Percentiles rank a stretch among this genome's conserved stretches.
phyloP scores from a whole-genome alignment of 495 filamentous ascomycete species.

The Cryomyces minteri region DNA sequence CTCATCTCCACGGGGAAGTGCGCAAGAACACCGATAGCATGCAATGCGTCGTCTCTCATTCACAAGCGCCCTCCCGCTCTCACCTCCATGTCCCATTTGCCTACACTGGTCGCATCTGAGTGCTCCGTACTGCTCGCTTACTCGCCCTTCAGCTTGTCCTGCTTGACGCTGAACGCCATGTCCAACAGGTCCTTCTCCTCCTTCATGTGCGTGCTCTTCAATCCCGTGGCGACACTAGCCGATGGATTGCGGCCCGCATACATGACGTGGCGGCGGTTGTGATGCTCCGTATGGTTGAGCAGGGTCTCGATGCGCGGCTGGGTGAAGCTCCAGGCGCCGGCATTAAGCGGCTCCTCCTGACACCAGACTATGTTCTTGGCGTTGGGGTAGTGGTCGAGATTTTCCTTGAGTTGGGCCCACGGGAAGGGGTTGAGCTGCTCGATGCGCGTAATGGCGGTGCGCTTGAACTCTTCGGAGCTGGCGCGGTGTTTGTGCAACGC shows the following conservation, averaged over 20 bases:
- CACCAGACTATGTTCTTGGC: conserved; percentile 90
- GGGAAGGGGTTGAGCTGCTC: conserved; percentile 99
- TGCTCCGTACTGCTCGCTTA: conserved; percentile 11
- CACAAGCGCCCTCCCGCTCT: too few species aligned
- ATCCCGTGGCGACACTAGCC: conserved; percentile 79
- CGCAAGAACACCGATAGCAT: too few species aligned
- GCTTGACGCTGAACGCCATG: conserved; percentile 46
- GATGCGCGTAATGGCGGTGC: conserved; percentile 83
- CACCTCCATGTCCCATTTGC: too few species aligned
- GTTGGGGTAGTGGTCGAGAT: conserved; percentile 90
- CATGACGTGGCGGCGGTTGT: conserved; percentile 86
- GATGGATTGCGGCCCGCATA: conserved; percentile 86
- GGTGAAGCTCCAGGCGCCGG: conserved; percentile 84
- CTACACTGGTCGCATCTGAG: too few species aligned
- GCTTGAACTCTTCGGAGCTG: conserved; percentile 51
- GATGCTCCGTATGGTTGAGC: conserved; percentile 75
- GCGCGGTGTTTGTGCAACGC: conserved; percentile 82
- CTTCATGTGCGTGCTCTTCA: conserved; percentile 76
- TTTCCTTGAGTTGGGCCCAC: conserved; percentile 88
- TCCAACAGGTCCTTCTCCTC: conserved; percentile 85
- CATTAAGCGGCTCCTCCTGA: conserved; percentile 96
- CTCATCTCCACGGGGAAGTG: too few species aligned
- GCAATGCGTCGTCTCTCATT: too few species aligned
- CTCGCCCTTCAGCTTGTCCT: conserved; percentile 57
- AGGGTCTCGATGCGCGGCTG: conserved; percentile 94